phyloP scores from a whole-genome alignment of 352 stramenopile species.

The Globisporangium yorkense region DNA sequence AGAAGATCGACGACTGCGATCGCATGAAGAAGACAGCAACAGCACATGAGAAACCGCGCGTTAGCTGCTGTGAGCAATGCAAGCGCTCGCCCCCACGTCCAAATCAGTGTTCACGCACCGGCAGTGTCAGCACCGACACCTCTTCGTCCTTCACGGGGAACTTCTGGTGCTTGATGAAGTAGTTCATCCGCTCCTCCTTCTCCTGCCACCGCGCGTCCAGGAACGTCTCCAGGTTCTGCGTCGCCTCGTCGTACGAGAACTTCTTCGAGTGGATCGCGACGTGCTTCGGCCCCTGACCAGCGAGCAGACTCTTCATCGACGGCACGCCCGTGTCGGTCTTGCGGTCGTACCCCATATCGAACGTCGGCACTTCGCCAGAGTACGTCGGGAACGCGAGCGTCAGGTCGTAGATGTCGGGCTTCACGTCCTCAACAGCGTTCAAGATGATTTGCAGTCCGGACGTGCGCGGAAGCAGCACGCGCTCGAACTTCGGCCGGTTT shows the following conservation, averaged over 20 bases:
- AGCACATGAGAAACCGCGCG: background rate
- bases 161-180: constrained; percentile 71
- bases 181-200: constrained; percentile 66
- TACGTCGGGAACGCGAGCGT: constrained; percentile 88
- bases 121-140: constrained; percentile 34
- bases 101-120: constrained; percentile 3
- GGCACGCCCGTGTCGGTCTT: constrained; percentile 80
- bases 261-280: constrained; percentile 61
- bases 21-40: constrained; percentile 6
- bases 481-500: constrained; percentile 85
- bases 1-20: constrained; percentile 43
- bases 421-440: constrained; percentile 77
- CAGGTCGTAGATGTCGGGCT: constrained; percentile 92
- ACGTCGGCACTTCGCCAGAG: constrained; percentile 82
- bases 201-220: constrained; percentile 66
- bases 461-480: constrained; percentile 88
- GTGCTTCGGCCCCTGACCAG: constrained; percentile 36
- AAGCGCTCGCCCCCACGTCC: constrained; percentile 6
- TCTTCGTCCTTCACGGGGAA: constrained; percentile 35
- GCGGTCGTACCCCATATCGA: constrained; percentile 84
- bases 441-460: constrained; percentile 92
- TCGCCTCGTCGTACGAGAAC: constrained; percentile 56
- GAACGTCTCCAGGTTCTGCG: constrained; percentile 46
- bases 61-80: background rate
- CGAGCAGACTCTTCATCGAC: constrained; percentile 72